Evolutionary conservation across 805 yeast genomes (phyloP).

Genomic region (Wickerhamomyces ciferrii): DNA sequence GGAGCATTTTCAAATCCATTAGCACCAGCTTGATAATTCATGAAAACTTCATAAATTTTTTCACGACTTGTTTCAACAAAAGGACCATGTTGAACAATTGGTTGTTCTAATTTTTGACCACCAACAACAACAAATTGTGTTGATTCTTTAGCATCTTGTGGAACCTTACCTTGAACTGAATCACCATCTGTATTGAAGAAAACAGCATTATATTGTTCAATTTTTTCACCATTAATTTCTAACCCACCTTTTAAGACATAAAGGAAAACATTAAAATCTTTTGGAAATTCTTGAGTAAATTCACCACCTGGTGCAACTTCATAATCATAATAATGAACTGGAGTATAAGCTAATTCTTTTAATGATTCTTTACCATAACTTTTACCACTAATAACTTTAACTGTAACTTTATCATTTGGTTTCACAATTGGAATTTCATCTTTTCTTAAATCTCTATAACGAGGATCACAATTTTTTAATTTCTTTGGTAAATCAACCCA

Average conservation of each 20-base stretch:
- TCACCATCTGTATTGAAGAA: slow-evolving; percentile 73
- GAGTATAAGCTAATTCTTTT: slow-evolving; percentile 76
- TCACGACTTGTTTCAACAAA: slow-evolving; percentile 74
- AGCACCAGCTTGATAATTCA: slow-evolving; percentile 61
- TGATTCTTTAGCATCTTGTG: slow-evolving; percentile 33
- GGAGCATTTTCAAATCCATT: slow-evolving; percentile 69
- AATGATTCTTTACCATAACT: slow-evolving; percentile 71
- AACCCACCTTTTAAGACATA: slow-evolving; percentile 63
- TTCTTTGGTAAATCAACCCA: slow-evolving; percentile 81
- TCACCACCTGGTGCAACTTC: slow-evolving; percentile 59
- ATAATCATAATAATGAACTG: slow-evolving; percentile 68
- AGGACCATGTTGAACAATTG: slow-evolving; percentile 84
- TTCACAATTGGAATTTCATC: slow-evolving; percentile 66
- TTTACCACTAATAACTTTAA: slow-evolving; percentile 74
- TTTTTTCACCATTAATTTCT: slow-evolving; percentile 35
- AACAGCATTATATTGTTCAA: slow-evolving; percentile 43
- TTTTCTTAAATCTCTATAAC: slow-evolving; percentile 71
- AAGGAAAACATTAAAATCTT: slow-evolving; percentile 61
- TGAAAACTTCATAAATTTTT: slow-evolving; percentile 62
- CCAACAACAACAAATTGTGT: slow-evolving; percentile 71
- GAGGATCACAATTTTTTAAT: slow-evolving; percentile 59
- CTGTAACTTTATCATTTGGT: slow-evolving; percentile 57
- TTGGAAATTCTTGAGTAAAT: slow-evolving; percentile 55
- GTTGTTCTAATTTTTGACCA: slow-evolving; percentile 70
- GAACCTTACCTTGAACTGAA: slow-evolving; percentile 45